phyloP scores from a whole-genome alignment of 495 filamentous ascomycete genomes.

The Clavariopsis aquatica region DNA sequence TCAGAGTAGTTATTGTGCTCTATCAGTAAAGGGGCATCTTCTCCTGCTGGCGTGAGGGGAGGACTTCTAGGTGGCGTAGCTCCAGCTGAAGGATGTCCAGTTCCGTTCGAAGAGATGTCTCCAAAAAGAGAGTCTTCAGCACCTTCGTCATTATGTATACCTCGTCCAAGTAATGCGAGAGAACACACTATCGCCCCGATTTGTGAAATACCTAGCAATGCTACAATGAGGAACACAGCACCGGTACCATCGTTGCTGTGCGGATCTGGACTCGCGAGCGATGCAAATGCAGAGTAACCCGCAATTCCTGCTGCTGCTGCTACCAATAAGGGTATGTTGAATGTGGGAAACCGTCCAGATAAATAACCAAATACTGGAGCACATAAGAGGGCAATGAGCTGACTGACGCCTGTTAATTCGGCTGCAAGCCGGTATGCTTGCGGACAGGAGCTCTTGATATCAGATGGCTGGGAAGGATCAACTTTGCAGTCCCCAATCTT shows the following conservation, averaged over 20 bases:
- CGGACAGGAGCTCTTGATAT: conserved; percentile 77
- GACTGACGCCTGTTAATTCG: conserved; percentile 81
- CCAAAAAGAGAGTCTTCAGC: conserved; percentile 43
- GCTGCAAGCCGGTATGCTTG: conserved; percentile 83
- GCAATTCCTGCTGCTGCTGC: conserved; percentile 70
- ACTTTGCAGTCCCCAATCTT: conserved; percentile 71
- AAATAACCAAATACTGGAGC: conserved; percentile 85
- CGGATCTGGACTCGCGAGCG: conserved; percentile 68
- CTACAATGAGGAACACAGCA: conserved; percentile 72
- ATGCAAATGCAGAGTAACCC: conserved; percentile 73
- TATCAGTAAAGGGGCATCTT: conserved; percentile 36
- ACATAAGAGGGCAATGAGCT: conserved; percentile 78
- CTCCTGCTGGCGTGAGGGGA: conserved; percentile 17
- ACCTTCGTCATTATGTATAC: conserved; percentile 57
- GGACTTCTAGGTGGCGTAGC: conserved; percentile 27
- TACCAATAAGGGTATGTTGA: conserved; percentile 72
- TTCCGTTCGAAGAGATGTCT: neutral
- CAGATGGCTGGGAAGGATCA: conserved; percentile 52
- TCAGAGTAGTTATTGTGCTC: neutral
- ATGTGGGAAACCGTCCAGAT: conserved; percentile 59
- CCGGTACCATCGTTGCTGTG: conserved; percentile 61
- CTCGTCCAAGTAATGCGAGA: conserved; percentile 77
- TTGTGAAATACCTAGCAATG: conserved; percentile 81
- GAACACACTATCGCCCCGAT: conserved; percentile 95
- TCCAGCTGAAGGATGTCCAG: conserved; percentile 21